Conservation (phyloP, 352 stramenopile genomes). For the Globisporangium paroecandrum region DNA sequence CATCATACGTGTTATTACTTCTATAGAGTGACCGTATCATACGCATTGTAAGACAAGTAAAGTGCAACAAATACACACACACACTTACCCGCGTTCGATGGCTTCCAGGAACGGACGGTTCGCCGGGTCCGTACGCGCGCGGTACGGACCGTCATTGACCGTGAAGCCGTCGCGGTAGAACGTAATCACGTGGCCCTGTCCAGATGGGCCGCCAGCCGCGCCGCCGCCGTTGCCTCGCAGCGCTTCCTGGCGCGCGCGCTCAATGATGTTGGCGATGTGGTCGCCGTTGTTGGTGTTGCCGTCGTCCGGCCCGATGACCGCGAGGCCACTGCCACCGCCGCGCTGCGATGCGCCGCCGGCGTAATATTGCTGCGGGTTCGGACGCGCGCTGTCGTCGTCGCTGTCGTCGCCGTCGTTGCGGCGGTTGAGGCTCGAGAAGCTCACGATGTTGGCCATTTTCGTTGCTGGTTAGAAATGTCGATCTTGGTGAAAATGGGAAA, state of each 20-base stretch:
- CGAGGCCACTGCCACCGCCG: constrained; percentile 73
- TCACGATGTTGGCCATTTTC: constrained; percentile 79
- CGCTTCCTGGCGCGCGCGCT: constrained; percentile 70
- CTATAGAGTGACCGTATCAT: background rate
- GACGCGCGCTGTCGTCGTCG: constrained; percentile 29
- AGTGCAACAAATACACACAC: background rate
- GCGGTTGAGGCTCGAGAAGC: constrained; percentile 68
- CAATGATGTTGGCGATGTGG: constrained; percentile 80
- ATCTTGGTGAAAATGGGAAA: background rate
- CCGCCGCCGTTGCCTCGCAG: constrained; percentile 23
- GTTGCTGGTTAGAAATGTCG: background rate
- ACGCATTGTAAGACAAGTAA: background rate
- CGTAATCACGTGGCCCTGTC: constrained; percentile 68
- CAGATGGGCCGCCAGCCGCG: constrained; percentile 11
- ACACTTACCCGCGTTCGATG: constrained; percentile 59
- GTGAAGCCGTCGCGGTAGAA: constrained; percentile 87
- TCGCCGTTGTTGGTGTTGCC: constrained; percentile 33
- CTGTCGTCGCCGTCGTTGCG: constrained; percentile 27
- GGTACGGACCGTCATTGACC: constrained; percentile 77
- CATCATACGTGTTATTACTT: constrained; percentile 1
- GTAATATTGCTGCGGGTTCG: constrained; percentile 68
- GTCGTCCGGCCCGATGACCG: constrained; percentile 57
- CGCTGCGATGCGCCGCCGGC: constrained; percentile 58
- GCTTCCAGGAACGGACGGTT: constrained; percentile 81
- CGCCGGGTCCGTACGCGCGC: constrained; percentile 53